These are phyloP conservation scores for Teunomyces barrocoloradensis DNA, from an alignment of 805 yeast species.

Conservation along the genomic window DNA sequence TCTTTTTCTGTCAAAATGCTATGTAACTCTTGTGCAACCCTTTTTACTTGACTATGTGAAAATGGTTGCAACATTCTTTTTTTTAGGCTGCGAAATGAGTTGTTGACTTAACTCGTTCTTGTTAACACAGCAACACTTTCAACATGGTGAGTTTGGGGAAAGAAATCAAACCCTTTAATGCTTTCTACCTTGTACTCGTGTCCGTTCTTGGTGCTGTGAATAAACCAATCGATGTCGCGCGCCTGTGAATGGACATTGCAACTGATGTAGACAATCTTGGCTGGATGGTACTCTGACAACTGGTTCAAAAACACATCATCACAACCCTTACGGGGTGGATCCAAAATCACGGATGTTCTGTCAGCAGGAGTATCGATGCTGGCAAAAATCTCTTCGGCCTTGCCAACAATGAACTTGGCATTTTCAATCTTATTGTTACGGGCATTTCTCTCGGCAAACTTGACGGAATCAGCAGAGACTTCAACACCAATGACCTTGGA, in stretches of 20 bases:
- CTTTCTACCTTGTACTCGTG: constrained; percentile 68
- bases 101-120: background rate
- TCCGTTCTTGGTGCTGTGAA: constrained; percentile 65
- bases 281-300: constrained; percentile 78
- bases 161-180: constrained; percentile 92
- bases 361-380: constrained; percentile 71
- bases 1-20: background rate
- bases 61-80: background rate
- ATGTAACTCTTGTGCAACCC: no score
- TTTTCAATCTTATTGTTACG: constrained; percentile 69
- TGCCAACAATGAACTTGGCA: constrained; percentile 83
- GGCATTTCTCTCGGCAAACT: constrained; percentile 83
- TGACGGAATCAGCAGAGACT: constrained; percentile 85
- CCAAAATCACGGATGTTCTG: constrained; percentile 85
- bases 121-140: constrained; percentile 78
- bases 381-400: constrained; percentile 86
- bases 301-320: constrained; percentile 85
- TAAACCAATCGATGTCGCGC: constrained; percentile 81
- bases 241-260: constrained; percentile 99
- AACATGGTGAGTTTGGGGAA: constrained; percentile 92
- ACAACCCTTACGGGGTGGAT: constrained; percentile 98
- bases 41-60: no score
- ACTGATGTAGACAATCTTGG: constrained; percentile 87
- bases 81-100: background rate
- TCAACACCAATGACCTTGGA: constrained; percentile 90